Conservation (phyloP, 2,329 filamentous ascomycete species). For the Sporothrix pallida region DNA sequence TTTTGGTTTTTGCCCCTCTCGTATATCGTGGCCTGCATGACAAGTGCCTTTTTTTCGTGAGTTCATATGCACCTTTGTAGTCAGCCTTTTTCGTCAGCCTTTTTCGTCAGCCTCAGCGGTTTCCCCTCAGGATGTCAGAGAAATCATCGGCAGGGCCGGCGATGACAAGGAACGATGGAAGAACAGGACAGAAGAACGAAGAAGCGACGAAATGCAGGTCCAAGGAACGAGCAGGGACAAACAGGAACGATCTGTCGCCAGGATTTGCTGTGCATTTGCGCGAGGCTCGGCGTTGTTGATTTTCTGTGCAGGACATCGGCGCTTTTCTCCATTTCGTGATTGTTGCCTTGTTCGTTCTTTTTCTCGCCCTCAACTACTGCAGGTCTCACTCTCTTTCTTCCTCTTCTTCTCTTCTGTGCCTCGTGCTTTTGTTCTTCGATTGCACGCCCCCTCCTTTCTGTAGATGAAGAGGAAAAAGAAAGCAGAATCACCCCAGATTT, state of each 20-base stretch:
- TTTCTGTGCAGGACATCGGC: background rate
- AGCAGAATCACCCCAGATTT: background rate
- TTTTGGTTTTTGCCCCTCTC: background rate
- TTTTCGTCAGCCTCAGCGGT: too few species aligned
- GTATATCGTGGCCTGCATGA: slow-evolving; percentile 11
- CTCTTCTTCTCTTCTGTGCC: background rate
- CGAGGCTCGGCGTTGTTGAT: background rate
- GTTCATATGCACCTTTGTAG: background rate
- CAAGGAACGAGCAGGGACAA: slow-evolving; percentile 1
- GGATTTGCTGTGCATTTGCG: background rate
- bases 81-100: background rate
- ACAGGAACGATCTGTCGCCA: background rate
- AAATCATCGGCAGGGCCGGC: slow-evolving; percentile 11
- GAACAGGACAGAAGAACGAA: slow-evolving; percentile 8
- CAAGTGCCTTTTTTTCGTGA: background rate
- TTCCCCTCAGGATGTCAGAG: background rate
- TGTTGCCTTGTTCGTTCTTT: background rate
- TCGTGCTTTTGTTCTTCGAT: background rate
- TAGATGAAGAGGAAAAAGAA: slow-evolving; percentile 8
- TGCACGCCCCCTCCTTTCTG: background rate
- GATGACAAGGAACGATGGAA: slow-evolving; percentile 9
- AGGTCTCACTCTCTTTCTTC: background rate
- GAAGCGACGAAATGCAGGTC: slow-evolving; percentile 14
- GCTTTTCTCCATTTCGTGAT: background rate
- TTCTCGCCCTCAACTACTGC: background rate